Base-by-base conservation (phyloP, 2,329 filamentous ascomycete genomes). In the Apiospora kogelbergensis region DNA sequence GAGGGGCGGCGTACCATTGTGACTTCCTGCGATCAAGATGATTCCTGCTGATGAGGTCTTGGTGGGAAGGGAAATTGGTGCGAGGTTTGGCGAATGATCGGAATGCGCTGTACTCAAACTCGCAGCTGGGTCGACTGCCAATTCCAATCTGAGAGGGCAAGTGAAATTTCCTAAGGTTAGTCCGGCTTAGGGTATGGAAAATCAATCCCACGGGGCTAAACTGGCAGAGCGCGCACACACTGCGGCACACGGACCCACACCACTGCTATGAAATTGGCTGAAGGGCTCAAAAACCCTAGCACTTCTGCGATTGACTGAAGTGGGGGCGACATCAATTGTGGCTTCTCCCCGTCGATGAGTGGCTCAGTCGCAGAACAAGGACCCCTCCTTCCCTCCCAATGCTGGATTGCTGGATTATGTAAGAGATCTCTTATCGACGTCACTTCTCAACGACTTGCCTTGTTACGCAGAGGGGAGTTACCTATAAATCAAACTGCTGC, bases 21-120 rank as follows among this genome's bases (percentile, higher is more conserved):
- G 84, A 83, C 82, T 80, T 83, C 81, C 83, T 83, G 83, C 80
- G 82, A 84, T 84, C 84, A 85, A 83, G 65, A 46, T 53, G 17
- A 60, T 60, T 60, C 53, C 53, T 60, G 7, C 53, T 33, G 53
- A n/a, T 60, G 53, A 60, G 53, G 53, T 60, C 53, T 60, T 60
- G 53, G 53, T 60, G 53, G 53, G 53, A 60, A 60, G 53, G 30
- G 53, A 60, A 37, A 60, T 60, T 60, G 53, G 53, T 60, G 53
- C 53, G 53, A 60, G 53, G 53, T 60, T 60, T 37, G 53, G 53
- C 53, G 33, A 60, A 60, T 60, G 33, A 20, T 60, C 53, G 53
- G 53, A 60, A 60, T 60, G 53, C 53, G 53, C 53, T 60, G 17
- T 60, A 60, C 53, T 60, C 53, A 60, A 60, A 60, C 53, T 60